A percentile compares a stretch with the other conserved stretches of the same genome.
These are phyloP conservation scores for Acanthamoeba triangularis DNA, from an alignment of 208 protist genomes.

Conservation along the genomic window DNA sequence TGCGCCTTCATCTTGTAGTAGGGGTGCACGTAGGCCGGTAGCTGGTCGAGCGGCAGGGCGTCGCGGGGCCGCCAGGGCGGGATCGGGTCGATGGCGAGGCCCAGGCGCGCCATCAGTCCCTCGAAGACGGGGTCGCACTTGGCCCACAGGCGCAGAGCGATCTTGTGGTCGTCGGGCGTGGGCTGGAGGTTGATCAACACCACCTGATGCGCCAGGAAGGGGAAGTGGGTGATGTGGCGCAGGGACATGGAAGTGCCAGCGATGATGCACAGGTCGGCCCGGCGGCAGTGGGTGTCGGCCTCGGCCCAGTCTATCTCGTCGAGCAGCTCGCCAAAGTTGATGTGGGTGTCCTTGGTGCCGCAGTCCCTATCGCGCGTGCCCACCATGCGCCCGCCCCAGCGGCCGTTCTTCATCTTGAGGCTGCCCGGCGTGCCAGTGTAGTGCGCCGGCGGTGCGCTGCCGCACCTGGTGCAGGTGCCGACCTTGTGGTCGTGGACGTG, in stretches of 20 bases:
- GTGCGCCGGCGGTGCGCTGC: slow-evolving; percentile 49
- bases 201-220: slow-evolving; percentile 66
- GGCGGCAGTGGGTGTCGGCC: slow-evolving; percentile 70
- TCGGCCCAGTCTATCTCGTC: slow-evolving; percentile 73
- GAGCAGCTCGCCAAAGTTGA: slow-evolving; percentile 77
- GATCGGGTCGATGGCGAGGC: slow-evolving; percentile 42
- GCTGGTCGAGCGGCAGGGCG: background rate
- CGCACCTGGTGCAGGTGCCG: slow-evolving; percentile 53
- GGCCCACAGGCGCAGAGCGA: slow-evolving; percentile 72
- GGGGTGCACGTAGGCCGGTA: background rate
- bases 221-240: slow-evolving; percentile 80
- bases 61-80: slow-evolving; percentile 58
- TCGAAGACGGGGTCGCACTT: slow-evolving; percentile 69
- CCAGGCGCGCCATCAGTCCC: slow-evolving; percentile 28
- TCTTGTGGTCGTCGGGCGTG: slow-evolving; percentile 58
- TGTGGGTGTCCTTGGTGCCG: slow-evolving; percentile 80
- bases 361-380: slow-evolving; percentile 46
- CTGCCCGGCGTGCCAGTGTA: slow-evolving; percentile 74
- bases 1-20: background rate
- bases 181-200: slow-evolving; percentile 77
- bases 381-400: slow-evolving; percentile 52
- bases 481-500: slow-evolving; percentile 79
- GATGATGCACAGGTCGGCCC: slow-evolving; percentile 77
- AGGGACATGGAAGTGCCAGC: slow-evolving; percentile 77
- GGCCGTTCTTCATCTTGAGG: slow-evolving; percentile 56